Base-by-base conservation (phyloP, 176 grass and related monocot species). In the Thalia dealbata region DNA sequence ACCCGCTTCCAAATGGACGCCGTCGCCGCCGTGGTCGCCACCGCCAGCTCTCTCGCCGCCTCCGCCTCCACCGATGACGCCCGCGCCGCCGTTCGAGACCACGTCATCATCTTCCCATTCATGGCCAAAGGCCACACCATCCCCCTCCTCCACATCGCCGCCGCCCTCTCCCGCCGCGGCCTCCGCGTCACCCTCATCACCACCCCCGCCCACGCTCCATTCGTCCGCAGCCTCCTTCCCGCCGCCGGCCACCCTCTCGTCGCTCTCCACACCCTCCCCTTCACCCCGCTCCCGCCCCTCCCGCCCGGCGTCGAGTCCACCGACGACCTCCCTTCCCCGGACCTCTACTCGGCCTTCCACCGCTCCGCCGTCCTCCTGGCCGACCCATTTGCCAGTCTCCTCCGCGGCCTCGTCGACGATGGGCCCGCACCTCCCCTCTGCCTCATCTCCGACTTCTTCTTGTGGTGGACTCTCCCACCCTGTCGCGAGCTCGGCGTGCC, bases 71-170 rank as follows among this genome's bases (percentile, higher is more conserved):
- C n/a, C n/a, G 45, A 48, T 38, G 32, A 38, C 4, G 32, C 24
- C 66, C 3, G 67, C 52, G 7, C 14, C 74, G 0, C 32, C 4
- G 65, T 71, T 10, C 83, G 69, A 67, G 76, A 88, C 29, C 85
- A 82, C 75, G 26, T 96, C 16, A 45, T 96, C 41, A 60, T 96
- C 69, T 84, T 96, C 58, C 91, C 91, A 14, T 88, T 96, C 85
- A 91, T 91, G 88, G 88, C 91, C 50, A 91, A 96, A 66, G 81
- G 88, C 50, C 91, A 91, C 80, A 84, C 76, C 25, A 75, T 88
- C 68, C 91, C 88, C 1, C 76, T 96, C 48, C 64, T 96, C 23
- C 78, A 91, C 78, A 71, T 96, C 35, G 75, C 85, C 76, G 72
- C 69, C 50, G 73, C 75, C 16, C 83, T 91, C 64, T 70, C 85